Evolutionary conservation across 148 eudicot genomes (phyloP).

Genomic region (Rhododendron kiyosumense): DNA sequence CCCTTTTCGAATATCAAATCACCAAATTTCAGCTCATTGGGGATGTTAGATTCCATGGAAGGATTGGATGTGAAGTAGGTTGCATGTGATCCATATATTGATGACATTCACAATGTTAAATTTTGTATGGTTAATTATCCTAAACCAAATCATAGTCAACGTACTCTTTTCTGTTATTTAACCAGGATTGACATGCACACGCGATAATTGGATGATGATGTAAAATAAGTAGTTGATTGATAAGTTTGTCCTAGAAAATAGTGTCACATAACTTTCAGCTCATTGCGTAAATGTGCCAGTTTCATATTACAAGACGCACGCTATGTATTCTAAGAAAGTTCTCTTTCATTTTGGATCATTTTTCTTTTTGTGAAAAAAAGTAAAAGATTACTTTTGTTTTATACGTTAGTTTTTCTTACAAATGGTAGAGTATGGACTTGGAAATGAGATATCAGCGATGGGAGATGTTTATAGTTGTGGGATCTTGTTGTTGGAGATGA

Average conservation of each 20-base stretch:
- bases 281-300: no score
- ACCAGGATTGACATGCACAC: no score
- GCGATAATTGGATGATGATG: no score
- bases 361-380: no score
- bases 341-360: no score
- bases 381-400: no score
- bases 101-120: not conserved
- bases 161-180: not conserved
- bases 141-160: not conserved
- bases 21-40: not conserved
- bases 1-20: not conserved
- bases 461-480: not conserved
- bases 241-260: no score
- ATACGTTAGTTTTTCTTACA: not conserved
- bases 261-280: no score
- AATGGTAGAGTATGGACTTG: not conserved
- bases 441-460: not conserved
- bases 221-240: no score
- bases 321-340: no score
- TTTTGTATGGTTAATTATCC: not conserved
- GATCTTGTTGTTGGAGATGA: not conserved
- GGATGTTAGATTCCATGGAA: not conserved
- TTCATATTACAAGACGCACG: no score
- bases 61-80: not conserved
- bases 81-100: not conserved